Evolutionary conservation across 2,329 filamentous ascomycete species (phyloP), one percentile per base, ranked within the genome.

Genomic region (Colletotrichum gloeosporioides): DNA sequence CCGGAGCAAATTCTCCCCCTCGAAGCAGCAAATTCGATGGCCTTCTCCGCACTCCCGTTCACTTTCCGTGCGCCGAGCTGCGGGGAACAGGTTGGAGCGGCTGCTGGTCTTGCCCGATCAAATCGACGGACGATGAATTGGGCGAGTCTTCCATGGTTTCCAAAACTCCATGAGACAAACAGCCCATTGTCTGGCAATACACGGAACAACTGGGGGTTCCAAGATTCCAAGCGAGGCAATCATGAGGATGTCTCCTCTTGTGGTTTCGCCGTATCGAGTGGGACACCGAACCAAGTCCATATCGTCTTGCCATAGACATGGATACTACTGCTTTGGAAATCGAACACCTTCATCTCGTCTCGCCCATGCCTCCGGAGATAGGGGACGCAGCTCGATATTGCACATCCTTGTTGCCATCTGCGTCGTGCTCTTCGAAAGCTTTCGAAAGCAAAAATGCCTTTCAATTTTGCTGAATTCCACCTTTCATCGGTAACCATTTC

Each of bases 1-100:
- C 29, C 73, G 73, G 73, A 76, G 73, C 73, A 73, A 69, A 69
- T 44, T 29, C 73, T 76, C 73, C 69, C 53, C 32, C n/a, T 31
- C 15, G 44, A 8, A 39, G n/a, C 69, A 27, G 57, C 22, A 65
- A 39, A 22, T 22, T 69, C n/a, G n/a, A 59, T 34, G 57, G 22
- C 29, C 57, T 76, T 61, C 69, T 73, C 73, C 64, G 73, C 73
- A 73, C 25, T 75, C 62, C 31, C n/a, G 31, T 44, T 44, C 34
- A 25, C n/a, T 63, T 29, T 73, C 36, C 9, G 29, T 25, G 64
- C 31, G 53, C 71, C 53, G 34, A 69, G 49, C 29, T 66, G 67
- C 59, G 44, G 68, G 72, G 65, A 25, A 69, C 36, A 8, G 31
- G 59, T 70, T 44, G 53, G 62, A 32, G 32, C 49, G 39, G 49